Conservation (phyloP, 371 early-diverging fungal species). For the Zopfochytrium polystomum region DNA sequence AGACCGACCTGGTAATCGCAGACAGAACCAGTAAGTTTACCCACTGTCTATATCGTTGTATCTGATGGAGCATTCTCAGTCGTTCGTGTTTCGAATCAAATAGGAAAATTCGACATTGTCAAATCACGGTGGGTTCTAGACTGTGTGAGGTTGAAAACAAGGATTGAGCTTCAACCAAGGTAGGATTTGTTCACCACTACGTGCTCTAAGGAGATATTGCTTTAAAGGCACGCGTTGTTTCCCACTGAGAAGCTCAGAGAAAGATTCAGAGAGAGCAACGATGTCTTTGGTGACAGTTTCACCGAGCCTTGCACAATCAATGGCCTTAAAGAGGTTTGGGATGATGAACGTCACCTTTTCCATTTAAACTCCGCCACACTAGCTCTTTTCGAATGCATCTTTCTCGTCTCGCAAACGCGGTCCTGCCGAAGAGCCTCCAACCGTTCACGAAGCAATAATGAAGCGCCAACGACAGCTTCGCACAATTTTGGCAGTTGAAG, state of each 20-base stretch:
- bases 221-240: slow-evolving; percentile 61
- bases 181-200: slow-evolving; percentile 16
- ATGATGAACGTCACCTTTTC: neutral
- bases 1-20: slow-evolving; percentile 57
- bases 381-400: neutral
- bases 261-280: slow-evolving; percentile 53
- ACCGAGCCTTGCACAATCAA: slow-evolving; percentile 53
- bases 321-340: slow-evolving; percentile 55
- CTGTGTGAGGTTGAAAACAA: slow-evolving; percentile 49
- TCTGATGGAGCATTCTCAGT: slow-evolving; percentile 5
- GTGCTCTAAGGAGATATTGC: neutral
- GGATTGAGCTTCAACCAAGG: slow-evolving; percentile 60
- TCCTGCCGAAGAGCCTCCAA: neutral
- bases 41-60: slow-evolving; percentile 9
- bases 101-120: slow-evolving; percentile 51
- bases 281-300: slow-evolving; percentile 67
- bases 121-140: slow-evolving; percentile 61
- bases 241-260: slow-evolving; percentile 48
- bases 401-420: neutral
- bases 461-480: neutral
- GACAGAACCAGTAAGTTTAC: slow-evolving; percentile 43
- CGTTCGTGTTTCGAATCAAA: slow-evolving; percentile 3
- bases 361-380: neutral
- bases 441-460: neutral
- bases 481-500: neutral